Conservation (phyloP, 2,329 filamentous ascomycete species). For the Trichocomaceae sp. region DNA sequence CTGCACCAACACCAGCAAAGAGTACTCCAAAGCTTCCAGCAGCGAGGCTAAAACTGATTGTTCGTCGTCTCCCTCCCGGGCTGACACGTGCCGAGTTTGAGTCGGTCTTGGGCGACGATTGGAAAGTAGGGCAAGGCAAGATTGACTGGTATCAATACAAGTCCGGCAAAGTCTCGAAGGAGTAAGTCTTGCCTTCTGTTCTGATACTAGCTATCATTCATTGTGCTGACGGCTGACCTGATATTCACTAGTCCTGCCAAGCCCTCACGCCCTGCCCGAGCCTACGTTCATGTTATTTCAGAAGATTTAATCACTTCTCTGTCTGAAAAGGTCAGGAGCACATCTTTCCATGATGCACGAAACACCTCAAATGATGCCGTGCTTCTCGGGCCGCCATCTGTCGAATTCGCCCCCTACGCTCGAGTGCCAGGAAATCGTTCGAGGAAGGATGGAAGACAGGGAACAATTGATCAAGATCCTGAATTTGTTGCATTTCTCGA, state of each 20-base stretch:
- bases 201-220: background rate
- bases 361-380: conserved; percentile 65
- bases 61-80: conserved; percentile 78
- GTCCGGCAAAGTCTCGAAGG: conserved; percentile 70
- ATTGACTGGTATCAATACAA: conserved; percentile 77
- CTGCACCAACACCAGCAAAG: conserved; percentile 39
- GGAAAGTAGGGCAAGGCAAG: conserved; percentile 72
- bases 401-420: conserved; percentile 79
- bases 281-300: conserved; percentile 74
- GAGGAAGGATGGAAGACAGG: conserved; percentile 75
- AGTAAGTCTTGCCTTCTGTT: conserved; percentile 53
- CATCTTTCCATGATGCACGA: conserved; percentile 73
- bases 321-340: conserved; percentile 61
- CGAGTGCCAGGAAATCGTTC: conserved; percentile 70
- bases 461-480: conserved; percentile 91
- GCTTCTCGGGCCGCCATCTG: conserved; percentile 67
- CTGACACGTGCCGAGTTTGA: conserved; percentile 75
- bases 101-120: conserved; percentile 65
- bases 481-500: conserved; percentile 94
- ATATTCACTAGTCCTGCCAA: conserved; percentile 62
- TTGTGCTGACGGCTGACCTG: background rate
- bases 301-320: conserved; percentile 61
- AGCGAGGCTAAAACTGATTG: conserved; percentile 72
- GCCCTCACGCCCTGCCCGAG: conserved; percentile 70
- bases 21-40: conserved; percentile 39